Evolutionary conservation across 1,284 basidiomycete species (phyloP).

Genomic region (Veloporphyrellus conicus): DNA sequence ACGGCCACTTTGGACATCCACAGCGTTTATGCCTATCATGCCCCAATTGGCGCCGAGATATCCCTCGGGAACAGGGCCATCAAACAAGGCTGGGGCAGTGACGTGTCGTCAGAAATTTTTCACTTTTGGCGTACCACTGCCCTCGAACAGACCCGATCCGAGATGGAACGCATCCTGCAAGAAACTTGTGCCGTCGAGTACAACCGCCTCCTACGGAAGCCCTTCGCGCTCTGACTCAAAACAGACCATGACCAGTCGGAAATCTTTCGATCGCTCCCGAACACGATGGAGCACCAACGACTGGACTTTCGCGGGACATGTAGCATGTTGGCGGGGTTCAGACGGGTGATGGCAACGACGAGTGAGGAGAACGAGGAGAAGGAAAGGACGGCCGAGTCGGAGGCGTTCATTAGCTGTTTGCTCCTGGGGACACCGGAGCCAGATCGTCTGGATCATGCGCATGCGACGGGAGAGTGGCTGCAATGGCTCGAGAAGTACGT

Average conservation of each 20-base stretch:
- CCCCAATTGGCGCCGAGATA: conserved; percentile 77
- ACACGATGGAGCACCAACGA: conserved; percentile 62
- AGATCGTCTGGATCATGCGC: conserved; percentile 39
- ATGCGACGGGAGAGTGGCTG: conserved; percentile 49
- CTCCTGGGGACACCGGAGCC: conserved; percentile 47
- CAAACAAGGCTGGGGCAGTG: conserved; percentile 58
- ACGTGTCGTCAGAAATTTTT: conserved; percentile 49
- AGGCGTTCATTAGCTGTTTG: conserved; percentile 48
- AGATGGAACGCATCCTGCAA: conserved; percentile 57
- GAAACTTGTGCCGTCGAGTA: conserved; percentile 59
- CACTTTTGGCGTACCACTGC: conserved; percentile 64
- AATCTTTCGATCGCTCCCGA: conserved; percentile 62
- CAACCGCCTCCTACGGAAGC: conserved; percentile 63
- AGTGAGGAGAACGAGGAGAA: conserved; percentile 3
- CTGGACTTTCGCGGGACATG: conserved; percentile 85
- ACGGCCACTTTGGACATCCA: conserved; percentile 5
- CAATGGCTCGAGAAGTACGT: conserved; percentile 71
- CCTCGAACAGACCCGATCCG: conserved; percentile 48
- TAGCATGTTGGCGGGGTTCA: conserved; percentile 65
- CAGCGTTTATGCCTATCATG: conserved; percentile 74
- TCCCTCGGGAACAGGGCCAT: conserved; percentile 53
- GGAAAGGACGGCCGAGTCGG: conserved; percentile 30
- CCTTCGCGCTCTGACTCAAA: conserved; percentile 64
- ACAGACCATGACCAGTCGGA: conserved; percentile 56
- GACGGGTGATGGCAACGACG: conserved; percentile 39